A percentile compares a stretch with the other conserved stretches of the same genome.
phyloP scores from a whole-genome alignment of 192 early-diverging fungal species.

The Gryganskiella cystojenkinii region DNA sequence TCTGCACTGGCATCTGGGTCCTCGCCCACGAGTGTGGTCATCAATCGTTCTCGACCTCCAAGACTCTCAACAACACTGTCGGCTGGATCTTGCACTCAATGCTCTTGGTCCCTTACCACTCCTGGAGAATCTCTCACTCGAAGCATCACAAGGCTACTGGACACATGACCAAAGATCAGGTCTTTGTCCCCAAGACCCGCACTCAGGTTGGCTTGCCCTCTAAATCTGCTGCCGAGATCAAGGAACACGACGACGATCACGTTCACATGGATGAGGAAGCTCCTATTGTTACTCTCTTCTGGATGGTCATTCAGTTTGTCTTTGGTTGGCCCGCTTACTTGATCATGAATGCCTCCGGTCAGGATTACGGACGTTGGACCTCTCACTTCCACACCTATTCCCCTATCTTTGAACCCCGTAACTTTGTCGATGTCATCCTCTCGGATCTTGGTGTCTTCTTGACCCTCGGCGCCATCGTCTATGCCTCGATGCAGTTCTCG shows the following conservation, averaged over 20 bases:
- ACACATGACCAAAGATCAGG: conserved; percentile 93
- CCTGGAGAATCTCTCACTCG: conserved; percentile 93
- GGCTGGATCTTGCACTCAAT: conserved; percentile 91
- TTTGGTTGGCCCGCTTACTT: conserved; percentile 95
- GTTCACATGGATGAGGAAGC: conserved; percentile 70
- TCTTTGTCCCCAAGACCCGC: conserved; percentile 90
- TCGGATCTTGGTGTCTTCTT: conserved; percentile 82
- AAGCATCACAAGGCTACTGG: conserved; percentile 94
- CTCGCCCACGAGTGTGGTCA: conserved; percentile 95
- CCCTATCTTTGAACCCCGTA: conserved; percentile 82
- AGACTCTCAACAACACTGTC: conserved; percentile 86
- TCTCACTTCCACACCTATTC: conserved; percentile 91
- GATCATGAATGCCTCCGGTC: conserved; percentile 80
- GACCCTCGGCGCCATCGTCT: conserved; percentile 62
- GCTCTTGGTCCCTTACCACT: conserved; percentile 92
- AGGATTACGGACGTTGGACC: conserved; percentile 75
- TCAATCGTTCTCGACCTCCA: conserved; percentile 87
- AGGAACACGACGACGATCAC: conserved; percentile 58
- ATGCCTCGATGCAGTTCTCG: conserved; percentile 63
- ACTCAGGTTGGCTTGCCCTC: conserved; percentile 63
- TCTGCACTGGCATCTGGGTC: conserved; percentile 92
- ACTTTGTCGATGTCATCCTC: conserved; percentile 73
- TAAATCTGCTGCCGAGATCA: conserved; percentile 43
- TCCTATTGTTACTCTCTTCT: conserved; percentile 74
- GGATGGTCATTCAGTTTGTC: conserved; percentile 74